These are phyloP conservation scores for Thuja plicata DNA, from an alignment of 83 land plant genomes.

Conservation along the genomic window DNA sequence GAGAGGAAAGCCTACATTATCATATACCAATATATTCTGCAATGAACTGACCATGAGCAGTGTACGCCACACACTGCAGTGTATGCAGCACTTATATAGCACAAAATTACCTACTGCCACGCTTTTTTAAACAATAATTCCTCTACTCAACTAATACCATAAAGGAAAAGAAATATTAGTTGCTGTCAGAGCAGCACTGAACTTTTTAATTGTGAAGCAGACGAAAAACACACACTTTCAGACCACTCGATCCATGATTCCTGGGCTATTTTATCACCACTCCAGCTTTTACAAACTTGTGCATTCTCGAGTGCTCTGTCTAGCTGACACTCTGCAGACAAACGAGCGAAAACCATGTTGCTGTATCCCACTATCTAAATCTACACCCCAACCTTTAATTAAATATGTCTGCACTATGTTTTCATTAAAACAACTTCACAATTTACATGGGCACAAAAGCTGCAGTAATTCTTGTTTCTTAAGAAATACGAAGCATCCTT, in stretches of 20 bases:
- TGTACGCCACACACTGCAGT: background rate
- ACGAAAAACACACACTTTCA: background rate
- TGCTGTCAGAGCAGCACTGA: background rate
- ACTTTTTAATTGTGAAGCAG: background rate
- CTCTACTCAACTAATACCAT: background rate
- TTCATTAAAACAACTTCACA: background rate
- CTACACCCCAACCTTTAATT: background rate
- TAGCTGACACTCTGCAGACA: background rate
- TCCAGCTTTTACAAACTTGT: background rate
- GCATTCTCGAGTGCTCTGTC: conserved; percentile 1
- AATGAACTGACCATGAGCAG: background rate
- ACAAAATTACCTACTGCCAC: background rate
- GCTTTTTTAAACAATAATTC: background rate
- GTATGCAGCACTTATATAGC: background rate
- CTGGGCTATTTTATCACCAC: background rate
- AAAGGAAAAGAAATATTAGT: background rate
- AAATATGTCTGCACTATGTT: background rate
- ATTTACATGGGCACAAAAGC: background rate
- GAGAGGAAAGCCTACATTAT: background rate
- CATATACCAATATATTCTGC: background rate
- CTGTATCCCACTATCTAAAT: conserved; percentile 9
- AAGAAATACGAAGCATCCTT: background rate
- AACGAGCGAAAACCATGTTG: background rate
- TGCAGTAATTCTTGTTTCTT: background rate
- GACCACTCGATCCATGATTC: background rate